Percentiles rank a stretch among this genome's conserved stretches.
Evolutionary conservation across 805 yeast genomes (phyloP).

Genomic region (Starmerella khaoyaiensis): DNA sequence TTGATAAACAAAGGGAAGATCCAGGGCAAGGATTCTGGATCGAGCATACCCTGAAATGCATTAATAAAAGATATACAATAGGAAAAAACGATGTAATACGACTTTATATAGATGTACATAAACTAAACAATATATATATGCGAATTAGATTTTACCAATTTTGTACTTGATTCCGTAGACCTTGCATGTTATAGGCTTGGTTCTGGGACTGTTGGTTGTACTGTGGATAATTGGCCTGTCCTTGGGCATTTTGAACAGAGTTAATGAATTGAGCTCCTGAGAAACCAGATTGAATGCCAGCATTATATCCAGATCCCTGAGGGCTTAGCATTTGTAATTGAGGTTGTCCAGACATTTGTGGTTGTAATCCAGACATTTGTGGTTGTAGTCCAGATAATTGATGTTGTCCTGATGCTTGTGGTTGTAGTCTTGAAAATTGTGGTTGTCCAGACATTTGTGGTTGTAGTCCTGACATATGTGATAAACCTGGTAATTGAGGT

Average conservation of each 20-base stretch:
- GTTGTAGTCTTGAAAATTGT: background rate
- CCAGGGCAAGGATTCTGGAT: too few relatives aligned
- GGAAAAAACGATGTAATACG: too few relatives aligned
- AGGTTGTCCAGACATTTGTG: slow-evolving; percentile 2
- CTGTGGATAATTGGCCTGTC: background rate
- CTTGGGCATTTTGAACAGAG: slow-evolving; percentile 11
- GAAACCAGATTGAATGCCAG: background rate
- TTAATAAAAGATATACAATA: too few relatives aligned
- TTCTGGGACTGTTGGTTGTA: background rate
- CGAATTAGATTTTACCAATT: slow-evolving; percentile 9
- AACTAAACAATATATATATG: background rate
- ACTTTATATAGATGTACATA: too few relatives aligned
- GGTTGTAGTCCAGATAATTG: slow-evolving; percentile 1
- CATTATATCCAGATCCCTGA: too few relatives aligned
- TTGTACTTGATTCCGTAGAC: slow-evolving; percentile 16
- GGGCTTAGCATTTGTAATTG: background rate
- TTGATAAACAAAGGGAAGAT: too few relatives aligned
- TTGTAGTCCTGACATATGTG: background rate
- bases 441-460: slow-evolving; percentile 1
- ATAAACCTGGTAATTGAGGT: slow-evolving; percentile 3
- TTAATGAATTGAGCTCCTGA: slow-evolving; percentile 18
- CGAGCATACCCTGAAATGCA: too few relatives aligned
- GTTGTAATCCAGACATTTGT: background rate
- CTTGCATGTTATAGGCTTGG: slow-evolving; percentile 17
- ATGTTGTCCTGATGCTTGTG: background rate